Evolutionary conservation across 2,329 filamentous ascomycete genomes (phyloP).

Genomic region (Ophiostoma novo-ulmi): DNA sequence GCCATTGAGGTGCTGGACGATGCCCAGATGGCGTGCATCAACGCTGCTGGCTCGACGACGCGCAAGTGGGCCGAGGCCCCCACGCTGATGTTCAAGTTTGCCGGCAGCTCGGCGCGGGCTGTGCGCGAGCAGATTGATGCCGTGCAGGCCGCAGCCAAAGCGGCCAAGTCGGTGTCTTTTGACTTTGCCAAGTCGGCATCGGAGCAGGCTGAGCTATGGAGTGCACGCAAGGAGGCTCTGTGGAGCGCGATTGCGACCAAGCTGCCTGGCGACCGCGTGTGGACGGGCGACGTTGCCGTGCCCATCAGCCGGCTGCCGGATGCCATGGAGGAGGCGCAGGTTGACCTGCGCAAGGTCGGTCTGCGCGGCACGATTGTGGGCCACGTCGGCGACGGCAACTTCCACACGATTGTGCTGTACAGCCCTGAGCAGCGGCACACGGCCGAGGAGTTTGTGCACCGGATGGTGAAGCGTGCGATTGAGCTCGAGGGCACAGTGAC

Average conservation of each 20-base stretch:
- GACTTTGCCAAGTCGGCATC: constrained; percentile 65
- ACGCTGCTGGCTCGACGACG: constrained; percentile 60
- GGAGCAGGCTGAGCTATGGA: constrained; percentile 76
- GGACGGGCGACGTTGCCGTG: constrained; percentile 83
- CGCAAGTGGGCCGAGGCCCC: constrained; percentile 66
- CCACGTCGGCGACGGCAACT: constrained; percentile 66
- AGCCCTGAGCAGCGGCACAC: constrained; percentile 61
- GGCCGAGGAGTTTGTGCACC: constrained; percentile 67
- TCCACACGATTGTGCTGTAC: constrained; percentile 56
- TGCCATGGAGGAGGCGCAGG: constrained; percentile 73
- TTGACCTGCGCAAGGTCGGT: constrained; percentile 61
- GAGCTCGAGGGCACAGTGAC: constrained; percentile 82
- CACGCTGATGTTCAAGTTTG: constrained; percentile 81
- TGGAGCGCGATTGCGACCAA: constrained; percentile 71
- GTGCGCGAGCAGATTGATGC: constrained; percentile 75
- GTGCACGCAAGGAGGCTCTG: constrained; percentile 74
- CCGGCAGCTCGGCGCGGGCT: constrained; percentile 56
- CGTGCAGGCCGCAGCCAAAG: constrained; percentile 59
- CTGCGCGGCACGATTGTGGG: constrained; percentile 68
- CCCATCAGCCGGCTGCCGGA: constrained; percentile 68
- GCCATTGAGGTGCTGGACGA: constrained; percentile 93
- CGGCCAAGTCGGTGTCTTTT: constrained; percentile 61
- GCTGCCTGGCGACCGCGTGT: constrained; percentile 64
- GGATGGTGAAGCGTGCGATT: constrained; percentile 80
- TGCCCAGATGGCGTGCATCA: constrained; percentile 73